Evolutionary conservation across 345 rosid genomes (phyloP), one percentile per base, ranked within the genome.

Genomic region (Murraya koenigii): DNA sequence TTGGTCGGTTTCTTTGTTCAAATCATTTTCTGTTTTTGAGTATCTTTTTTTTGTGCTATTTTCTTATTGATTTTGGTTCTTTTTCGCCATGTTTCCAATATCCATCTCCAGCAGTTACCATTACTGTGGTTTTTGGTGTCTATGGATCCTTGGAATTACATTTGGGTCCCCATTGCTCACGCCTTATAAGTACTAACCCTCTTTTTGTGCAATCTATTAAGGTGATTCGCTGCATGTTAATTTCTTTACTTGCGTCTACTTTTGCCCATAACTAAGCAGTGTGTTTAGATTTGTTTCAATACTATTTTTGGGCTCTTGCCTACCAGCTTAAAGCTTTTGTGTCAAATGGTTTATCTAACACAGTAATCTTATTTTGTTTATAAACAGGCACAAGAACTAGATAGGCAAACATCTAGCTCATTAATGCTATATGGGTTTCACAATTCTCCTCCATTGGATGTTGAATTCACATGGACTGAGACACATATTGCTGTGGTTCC

Each of bases 111-210:
- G 82, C 91, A 89, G 91, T 82, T 36, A 86, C 92, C 30, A 77
- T 84, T 86, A 83, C 88, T 70, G 60, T 89, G 78, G 87, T 90
- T 79, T 74, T 89, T 49, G 91, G 91, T 52, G 69, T 82, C 54
- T 90, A 76, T 56, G 91, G 91, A 75, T 80, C 94, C 32, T 64
- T 20, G 74, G 86, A 59, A 41, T 63, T 89, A 65, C 75, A 82
- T 71, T 59, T 89, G 79, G 87, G 89, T 14, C 87, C 89, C 1
- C 73, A 86, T 80, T 77, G 81, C 82, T 90, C 91, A 0, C 75
- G 77, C 80, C 90, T 85, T 65, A 41, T 87, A 32, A 76, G 72
- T 36, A 55, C 87, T 54, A 90, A 84, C 60, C 61, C 87, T 2
- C 59, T 87, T 8, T 83, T 89, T 76, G 92, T 89, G 73, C 91